Conservation (phyloP, 352 stramenopile species). For the Globisporangium cylindrosporum region DNA sequence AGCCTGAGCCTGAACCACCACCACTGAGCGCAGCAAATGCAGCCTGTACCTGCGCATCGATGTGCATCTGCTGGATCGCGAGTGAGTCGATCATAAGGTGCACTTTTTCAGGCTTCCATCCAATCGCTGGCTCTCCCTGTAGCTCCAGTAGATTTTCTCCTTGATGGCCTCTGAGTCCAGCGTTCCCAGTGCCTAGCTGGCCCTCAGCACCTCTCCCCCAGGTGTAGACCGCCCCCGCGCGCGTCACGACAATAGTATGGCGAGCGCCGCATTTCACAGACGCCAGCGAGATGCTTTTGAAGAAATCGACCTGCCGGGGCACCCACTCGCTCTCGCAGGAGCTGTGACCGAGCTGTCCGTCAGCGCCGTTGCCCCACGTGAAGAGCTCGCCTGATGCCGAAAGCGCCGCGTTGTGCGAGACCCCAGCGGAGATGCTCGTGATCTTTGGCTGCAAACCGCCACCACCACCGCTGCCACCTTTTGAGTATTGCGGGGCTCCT, state of each 20-base stretch:
- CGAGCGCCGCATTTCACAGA: slow-evolving; percentile 33
- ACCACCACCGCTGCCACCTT: not conserved
- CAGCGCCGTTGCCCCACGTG: slow-evolving; percentile 57
- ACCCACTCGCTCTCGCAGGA: slow-evolving; percentile 52
- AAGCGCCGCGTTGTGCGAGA: slow-evolving; percentile 48
- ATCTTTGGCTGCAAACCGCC: slow-evolving; percentile 28
- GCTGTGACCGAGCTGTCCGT: slow-evolving; percentile 61
- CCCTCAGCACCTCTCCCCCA: slow-evolving; percentile 54
- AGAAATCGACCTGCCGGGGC: slow-evolving; percentile 48
- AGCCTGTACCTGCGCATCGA: slow-evolving; percentile 23
- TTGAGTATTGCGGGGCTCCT: not conserved
- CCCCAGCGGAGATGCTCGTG: slow-evolving; percentile 38
- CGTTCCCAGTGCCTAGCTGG: slow-evolving; percentile 36
- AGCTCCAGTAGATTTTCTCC: too few relatives aligned
- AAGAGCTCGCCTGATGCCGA: slow-evolving; percentile 52
- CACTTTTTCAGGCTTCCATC: slow-evolving; percentile 17
- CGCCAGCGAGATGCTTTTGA: slow-evolving; percentile 30
- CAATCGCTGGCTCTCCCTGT: not conserved
- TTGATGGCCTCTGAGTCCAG: not conserved
- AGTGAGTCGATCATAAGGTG: slow-evolving; percentile 21
- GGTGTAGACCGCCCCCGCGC: slow-evolving; percentile 45
- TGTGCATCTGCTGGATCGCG: slow-evolving; percentile 28
- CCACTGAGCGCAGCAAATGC: not conserved
- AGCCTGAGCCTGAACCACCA: not conserved
- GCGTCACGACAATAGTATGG: slow-evolving; percentile 52